Evolutionary conservation across 306 rosid species (phyloP), one percentile per base, ranked within the genome.

Genomic region (Adenanthera pavonina): DNA sequence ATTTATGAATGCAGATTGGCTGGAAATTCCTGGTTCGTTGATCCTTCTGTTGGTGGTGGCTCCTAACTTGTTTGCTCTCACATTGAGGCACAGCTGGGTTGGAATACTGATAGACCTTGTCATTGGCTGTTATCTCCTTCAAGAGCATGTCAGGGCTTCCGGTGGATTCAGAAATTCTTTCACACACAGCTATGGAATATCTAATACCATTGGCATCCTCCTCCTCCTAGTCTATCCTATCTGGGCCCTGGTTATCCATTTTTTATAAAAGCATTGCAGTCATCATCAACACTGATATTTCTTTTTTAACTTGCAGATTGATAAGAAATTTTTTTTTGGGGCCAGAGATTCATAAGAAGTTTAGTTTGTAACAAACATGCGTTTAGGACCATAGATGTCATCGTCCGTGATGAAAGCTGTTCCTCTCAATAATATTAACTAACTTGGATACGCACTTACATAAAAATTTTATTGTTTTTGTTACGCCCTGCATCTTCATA

Each of bases 141-240:
- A 95, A 91, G 94, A 95, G 81, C 98, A 95, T 86, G 89, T 95
- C 59, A 79, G 97, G 30, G 94, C 98, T 9, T 83, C 97, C 3
- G 97, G 98, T 48, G 97, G 98, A 44, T 92, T 95, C 90, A 87
- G 90, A 87, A 91, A 91, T 81, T 91, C 98, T 52, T 86, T 95
- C 81, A 95, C 98, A 3, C 94, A 89, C 46, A 89, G 56, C 70
- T 88, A 91, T 85, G 98, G 98, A 40, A 86, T 95, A 61, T 92
- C 98, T 51, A 95, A 95, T 77, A 95, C 97, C 3, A 48, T 95
- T 5, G 97, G 97, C 78, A 91, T 95, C 41, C 51, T 95, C 81
- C 68, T 92, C 59, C 91, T 95, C 60, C 3, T 71, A 7, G 61
- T 49, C 30, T 71, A 71, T 33, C 60, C 76, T 30, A 25, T 33